phyloP scores from a whole-genome alignment of 306 rosid species.

The Begonia loranthoides region DNA sequence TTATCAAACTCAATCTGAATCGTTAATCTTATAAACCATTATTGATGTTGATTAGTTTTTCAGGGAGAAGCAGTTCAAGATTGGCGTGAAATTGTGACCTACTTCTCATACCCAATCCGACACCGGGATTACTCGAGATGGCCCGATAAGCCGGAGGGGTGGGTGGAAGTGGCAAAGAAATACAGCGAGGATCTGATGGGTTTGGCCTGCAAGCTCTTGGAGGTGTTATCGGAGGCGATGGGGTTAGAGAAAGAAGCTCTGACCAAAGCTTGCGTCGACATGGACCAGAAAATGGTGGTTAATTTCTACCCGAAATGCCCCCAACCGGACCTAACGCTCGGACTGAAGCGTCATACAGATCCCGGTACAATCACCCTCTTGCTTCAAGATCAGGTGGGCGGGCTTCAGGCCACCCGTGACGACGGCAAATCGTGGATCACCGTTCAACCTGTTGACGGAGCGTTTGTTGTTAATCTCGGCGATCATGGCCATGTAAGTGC shows the following conservation, averaged over 20 bases:
- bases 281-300: constrained; percentile 65
- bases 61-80: constrained; percentile 64
- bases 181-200: constrained; percentile 65
- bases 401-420: constrained; percentile 77
- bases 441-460: constrained; percentile 70
- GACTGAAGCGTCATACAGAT: constrained; percentile 72
- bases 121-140: constrained; percentile 52
- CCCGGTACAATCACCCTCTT: constrained; percentile 75
- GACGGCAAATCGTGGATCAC: constrained; percentile 70
- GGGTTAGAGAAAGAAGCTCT: constrained; percentile 62
- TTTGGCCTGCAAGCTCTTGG: constrained; percentile 48
- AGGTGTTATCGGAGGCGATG: constrained; percentile 71
- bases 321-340: constrained; percentile 59
- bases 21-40: no score
- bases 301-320: constrained; percentile 80
- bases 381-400: constrained; percentile 78
- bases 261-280: constrained; percentile 57
- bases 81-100: constrained; percentile 63
- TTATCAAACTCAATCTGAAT: no score
- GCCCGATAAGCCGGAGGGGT: constrained; percentile 70
- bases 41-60: neutral
- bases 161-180: constrained; percentile 34
- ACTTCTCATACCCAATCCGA: constrained; percentile 43
- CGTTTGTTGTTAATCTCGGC: constrained; percentile 83
- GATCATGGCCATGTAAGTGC: constrained; percentile 68